Percentiles rank a stretch among this genome's conserved stretches.
Conservation (phyloP, 2,329 filamentous ascomycete genomes). For the Sarocladium oryzae region DNA sequence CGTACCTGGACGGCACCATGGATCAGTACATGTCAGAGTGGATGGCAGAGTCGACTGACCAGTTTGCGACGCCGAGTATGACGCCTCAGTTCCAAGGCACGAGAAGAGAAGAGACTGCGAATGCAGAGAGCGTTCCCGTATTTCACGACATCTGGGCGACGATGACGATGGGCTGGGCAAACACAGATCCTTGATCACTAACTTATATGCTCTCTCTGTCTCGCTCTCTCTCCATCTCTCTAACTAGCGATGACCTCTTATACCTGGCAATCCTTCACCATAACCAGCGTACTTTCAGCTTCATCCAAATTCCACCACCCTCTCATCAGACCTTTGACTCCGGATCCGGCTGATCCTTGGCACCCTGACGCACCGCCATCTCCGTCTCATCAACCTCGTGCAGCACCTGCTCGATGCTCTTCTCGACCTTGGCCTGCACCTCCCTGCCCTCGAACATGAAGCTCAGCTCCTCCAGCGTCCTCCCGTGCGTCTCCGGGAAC, state of each 20-base stretch:
- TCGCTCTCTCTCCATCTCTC: no score
- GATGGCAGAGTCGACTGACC: conserved; percentile 27
- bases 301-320: no score
- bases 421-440: conserved; percentile 13
- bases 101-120: conserved; percentile 3
- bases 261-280: no score
- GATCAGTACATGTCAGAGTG: conserved; percentile 39
- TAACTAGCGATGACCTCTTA: no score
- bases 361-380: neutral
- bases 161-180: conserved; percentile 40
- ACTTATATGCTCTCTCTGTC: neutral
- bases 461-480: conserved; percentile 10
- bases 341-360: neutral
- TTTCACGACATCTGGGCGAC: conserved; percentile 42
- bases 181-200: conserved; percentile 10
- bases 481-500: conserved; percentile 27
- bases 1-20: conserved; percentile 45
- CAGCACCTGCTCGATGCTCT: conserved; percentile 14
- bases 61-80: neutral
- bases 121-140: conserved; percentile 17
- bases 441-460: conserved; percentile 15
- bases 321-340: neutral
- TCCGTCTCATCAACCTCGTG: conserved; percentile 8
- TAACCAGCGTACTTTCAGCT: no score
- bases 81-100: conserved; percentile 11